Conservation (phyloP, 2,329 filamentous ascomycete species). For the Fusarium longipes region DNA sequence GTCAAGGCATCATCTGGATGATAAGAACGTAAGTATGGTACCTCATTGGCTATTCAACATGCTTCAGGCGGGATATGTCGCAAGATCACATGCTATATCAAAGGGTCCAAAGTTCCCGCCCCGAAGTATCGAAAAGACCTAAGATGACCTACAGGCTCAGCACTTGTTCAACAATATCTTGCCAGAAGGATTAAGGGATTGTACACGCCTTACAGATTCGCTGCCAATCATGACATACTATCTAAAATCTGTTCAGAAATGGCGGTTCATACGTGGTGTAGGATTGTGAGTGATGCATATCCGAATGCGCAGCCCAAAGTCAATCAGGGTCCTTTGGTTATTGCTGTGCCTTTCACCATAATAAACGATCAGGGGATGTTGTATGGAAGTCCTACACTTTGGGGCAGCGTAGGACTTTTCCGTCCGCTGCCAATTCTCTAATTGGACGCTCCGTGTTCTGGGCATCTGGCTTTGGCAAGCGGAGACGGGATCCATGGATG, state of each 20-base stretch:
- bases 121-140: neutral
- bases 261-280: neutral
- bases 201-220: neutral
- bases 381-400: slow-evolving; percentile 34
- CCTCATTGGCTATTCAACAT: neutral
- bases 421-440: slow-evolving; percentile 10
- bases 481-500: slow-evolving; percentile 34
- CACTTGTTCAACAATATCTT: slow-evolving; percentile 24
- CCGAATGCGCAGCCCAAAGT: slow-evolving; percentile 1
- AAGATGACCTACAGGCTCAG: slow-evolving; percentile 21
- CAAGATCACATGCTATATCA: neutral
- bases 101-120: neutral
- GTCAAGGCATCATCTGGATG: neutral
- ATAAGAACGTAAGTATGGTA: neutral
- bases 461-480: slow-evolving; percentile 19
- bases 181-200: neutral
- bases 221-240: neutral
- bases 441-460: slow-evolving; percentile 20
- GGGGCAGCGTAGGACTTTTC: slow-evolving; percentile 38
- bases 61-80: neutral
- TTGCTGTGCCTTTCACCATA: neutral
- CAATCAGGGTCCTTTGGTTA: slow-evolving; percentile 20
- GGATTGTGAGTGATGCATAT: neutral
- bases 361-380: slow-evolving; percentile 10
- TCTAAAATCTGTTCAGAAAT: slow-evolving; percentile 6